Evolutionary conservation across 192 early-diverging fungal genomes (phyloP).

Genomic region (Coemansia sp.): DNA sequence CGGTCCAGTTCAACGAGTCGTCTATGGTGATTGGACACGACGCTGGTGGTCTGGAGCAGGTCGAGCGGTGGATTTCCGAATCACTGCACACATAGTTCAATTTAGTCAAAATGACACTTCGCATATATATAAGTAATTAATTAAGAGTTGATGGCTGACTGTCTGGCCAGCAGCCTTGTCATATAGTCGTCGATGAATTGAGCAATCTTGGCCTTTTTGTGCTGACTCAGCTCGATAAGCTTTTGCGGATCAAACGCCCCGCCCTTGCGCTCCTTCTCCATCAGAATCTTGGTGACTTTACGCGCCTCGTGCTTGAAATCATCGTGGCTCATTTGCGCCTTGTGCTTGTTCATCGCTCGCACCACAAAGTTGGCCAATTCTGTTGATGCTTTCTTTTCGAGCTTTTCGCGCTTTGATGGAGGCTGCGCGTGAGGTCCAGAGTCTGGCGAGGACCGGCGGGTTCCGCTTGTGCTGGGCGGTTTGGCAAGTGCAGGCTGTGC

Average conservation of each 20-base stretch:
- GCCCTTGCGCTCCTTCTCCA: constrained; percentile 56
- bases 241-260: constrained; percentile 38
- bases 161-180: constrained; percentile 11
- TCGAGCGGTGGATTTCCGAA: constrained; percentile 64
- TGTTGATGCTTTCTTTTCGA: constrained; percentile 42
- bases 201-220: constrained; percentile 53
- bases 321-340: constrained; percentile 42
- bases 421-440: constrained; percentile 1
- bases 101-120: neutral
- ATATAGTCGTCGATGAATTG: constrained; percentile 52
- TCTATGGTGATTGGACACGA: constrained; percentile 56
- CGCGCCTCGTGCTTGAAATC: constrained; percentile 56
- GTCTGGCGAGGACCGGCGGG: constrained; percentile 18
- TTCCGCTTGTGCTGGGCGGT: constrained; percentile 4
- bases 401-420: constrained; percentile 36
- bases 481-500: neutral
- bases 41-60: constrained; percentile 58
- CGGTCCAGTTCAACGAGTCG: constrained; percentile 64
- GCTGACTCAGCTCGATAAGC: constrained; percentile 45
- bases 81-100: constrained; percentile 15
- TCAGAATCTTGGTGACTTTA: constrained; percentile 53
- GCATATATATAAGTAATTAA: neutral
- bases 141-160: neutral
- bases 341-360: constrained; percentile 46
- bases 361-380: constrained; percentile 55